Evolutionary conservation across 441 rosid genomes (phyloP).

Genomic region (Erodium trifolium): DNA sequence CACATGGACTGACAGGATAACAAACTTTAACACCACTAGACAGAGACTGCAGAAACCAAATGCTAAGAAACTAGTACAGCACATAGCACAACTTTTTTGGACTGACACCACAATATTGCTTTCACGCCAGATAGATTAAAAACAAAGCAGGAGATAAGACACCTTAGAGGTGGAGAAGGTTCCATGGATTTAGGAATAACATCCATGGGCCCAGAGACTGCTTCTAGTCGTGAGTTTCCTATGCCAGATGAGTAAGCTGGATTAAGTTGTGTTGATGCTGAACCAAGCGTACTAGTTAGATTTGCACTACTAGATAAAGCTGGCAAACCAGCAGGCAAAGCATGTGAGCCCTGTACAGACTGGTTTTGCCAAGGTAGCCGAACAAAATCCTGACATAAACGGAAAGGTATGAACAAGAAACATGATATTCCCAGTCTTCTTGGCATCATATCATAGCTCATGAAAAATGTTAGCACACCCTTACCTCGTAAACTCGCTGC

Average conservation of each 20-base stretch:
- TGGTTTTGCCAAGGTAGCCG: slow-evolving; percentile 97
- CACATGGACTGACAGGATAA: not conserved
- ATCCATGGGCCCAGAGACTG: slow-evolving; percentile 52
- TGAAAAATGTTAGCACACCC: slow-evolving; percentile 14
- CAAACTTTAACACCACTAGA: not conserved
- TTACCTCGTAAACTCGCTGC: slow-evolving; percentile 96
- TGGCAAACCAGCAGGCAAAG: slow-evolving; percentile 45
- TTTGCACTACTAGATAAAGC: slow-evolving; percentile 47
- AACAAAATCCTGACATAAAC: slow-evolving; percentile 70
- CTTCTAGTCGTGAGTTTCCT: slow-evolving; percentile 48
- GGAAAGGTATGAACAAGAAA: not conserved
- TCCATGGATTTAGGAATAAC: slow-evolving; percentile 55
- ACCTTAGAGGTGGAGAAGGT: slow-evolving; percentile 59
- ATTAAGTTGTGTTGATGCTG: slow-evolving; percentile 45
- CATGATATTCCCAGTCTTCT: slow-evolving; percentile 16
- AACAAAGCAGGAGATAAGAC: slow-evolving; percentile 14
- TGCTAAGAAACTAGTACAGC: not conserved
- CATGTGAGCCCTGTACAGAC: slow-evolving; percentile 60
- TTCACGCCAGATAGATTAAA: not conserved
- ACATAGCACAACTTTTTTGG: not conserved
- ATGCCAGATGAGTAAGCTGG: slow-evolving; percentile 40
- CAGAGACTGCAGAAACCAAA: not conserved
- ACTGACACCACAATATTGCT: not conserved
- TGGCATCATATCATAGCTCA: slow-evolving; percentile 14
- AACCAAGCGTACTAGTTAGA: slow-evolving; percentile 42